Percentiles rank a stretch among this genome's conserved stretches.
Conservation (phyloP, 768 basidiomycete genomes). For the Leccinum sublutescens region DNA sequence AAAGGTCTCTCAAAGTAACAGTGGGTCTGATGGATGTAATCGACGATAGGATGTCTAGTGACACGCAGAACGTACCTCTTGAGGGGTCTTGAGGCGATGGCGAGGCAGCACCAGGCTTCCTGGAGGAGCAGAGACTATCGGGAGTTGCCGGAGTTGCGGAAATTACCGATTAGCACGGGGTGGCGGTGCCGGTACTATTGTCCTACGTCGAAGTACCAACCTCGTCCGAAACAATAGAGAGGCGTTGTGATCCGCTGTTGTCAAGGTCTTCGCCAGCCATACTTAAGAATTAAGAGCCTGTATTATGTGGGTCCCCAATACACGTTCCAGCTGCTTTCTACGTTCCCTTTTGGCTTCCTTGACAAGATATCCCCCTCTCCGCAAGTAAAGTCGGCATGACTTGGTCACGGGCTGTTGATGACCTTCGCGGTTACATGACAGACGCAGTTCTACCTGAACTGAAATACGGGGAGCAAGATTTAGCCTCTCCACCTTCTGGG, state of each 20-base stretch:
- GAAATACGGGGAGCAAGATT: slow-evolving; percentile 25
- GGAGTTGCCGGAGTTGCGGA: slow-evolving; percentile 24
- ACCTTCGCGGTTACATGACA: slow-evolving; percentile 34
- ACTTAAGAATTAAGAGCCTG: slow-evolving; percentile 19
- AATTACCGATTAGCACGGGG: slow-evolving; percentile 22
- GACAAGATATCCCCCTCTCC: neutral
- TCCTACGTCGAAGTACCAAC: neutral
- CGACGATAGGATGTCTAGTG: neutral
- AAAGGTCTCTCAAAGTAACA: slow-evolving; percentile 5
- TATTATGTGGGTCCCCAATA: neutral
- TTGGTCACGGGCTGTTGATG: slow-evolving; percentile 30
- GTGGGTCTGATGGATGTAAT: neutral
- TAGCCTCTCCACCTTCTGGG: slow-evolving; percentile 22
- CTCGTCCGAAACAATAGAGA: slow-evolving; percentile 21
- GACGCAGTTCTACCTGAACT: slow-evolving; percentile 34
- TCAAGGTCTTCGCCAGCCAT: slow-evolving; percentile 10
- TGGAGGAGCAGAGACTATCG: slow-evolving; percentile 7
- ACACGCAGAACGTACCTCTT: slow-evolving; percentile 29
- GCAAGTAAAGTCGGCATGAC: slow-evolving; percentile 17
- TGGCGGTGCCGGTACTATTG: neutral
- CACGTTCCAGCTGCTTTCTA: neutral
- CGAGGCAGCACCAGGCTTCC: slow-evolving; percentile 2
- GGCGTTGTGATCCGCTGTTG: slow-evolving; percentile 17
- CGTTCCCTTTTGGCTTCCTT: neutral
- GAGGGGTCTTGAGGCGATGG: slow-evolving; percentile 22